Conservation (phyloP, 768 basidiomycete genomes). For the Tulasnella sp. region DNA sequence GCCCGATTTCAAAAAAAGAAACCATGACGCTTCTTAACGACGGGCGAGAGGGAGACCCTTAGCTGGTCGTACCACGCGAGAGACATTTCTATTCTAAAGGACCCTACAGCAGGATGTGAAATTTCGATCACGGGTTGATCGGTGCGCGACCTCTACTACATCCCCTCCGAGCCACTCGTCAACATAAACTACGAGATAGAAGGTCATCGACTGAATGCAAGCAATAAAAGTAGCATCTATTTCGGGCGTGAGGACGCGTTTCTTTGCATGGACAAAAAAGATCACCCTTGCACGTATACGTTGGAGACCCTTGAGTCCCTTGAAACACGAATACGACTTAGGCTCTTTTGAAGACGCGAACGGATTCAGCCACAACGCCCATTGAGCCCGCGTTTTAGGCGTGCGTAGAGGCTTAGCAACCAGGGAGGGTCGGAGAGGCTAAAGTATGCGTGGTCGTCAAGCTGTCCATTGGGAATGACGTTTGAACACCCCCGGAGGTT, state of each 20-base stretch:
- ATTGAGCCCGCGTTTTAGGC: neutral
- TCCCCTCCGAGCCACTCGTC: neutral
- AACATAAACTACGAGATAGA: neutral
- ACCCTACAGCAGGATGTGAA: neutral
- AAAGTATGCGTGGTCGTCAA: slow-evolving; percentile 7
- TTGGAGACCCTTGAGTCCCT: neutral
- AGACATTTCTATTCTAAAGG: slow-evolving; percentile 1
- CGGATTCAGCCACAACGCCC: neutral
- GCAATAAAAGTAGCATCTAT: neutral
- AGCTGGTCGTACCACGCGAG: neutral
- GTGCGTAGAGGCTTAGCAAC: neutral
- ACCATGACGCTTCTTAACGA: slow-evolving; percentile 7
- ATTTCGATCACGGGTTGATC: neutral
- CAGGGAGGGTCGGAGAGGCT: slow-evolving; percentile 1
- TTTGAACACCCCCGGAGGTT: neutral
- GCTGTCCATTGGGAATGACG: neutral
- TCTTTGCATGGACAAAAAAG: neutral
- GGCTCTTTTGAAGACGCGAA: neutral
- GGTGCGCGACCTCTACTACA: neutral
- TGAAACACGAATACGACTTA: neutral
- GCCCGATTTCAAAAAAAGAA: neutral
- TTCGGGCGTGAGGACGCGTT: neutral
- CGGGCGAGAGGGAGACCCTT: neutral
- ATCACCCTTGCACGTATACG: neutral
- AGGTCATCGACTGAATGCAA: neutral